phyloP scores from a whole-genome alignment of 2,329 filamentous ascomycete genomes.

The Westerdykella aurantiaca region DNA sequence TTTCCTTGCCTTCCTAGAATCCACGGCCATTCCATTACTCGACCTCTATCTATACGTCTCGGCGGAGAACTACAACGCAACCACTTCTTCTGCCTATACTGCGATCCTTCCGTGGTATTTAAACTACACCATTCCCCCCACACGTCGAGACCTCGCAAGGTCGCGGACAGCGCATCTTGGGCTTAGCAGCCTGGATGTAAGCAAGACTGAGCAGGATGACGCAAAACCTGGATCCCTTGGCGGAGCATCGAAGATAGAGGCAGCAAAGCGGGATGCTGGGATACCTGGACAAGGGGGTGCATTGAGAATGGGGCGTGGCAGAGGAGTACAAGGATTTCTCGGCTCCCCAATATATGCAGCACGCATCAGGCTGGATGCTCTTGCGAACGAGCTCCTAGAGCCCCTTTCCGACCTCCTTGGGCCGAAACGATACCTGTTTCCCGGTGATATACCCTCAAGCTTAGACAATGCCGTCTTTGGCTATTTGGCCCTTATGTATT shows the following conservation, averaged over 20 bases:
- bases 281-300: slow-evolving; percentile 29
- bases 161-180: slow-evolving; percentile 54
- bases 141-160: slow-evolving; percentile 64
- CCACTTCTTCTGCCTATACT: slow-evolving; percentile 76
- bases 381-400: slow-evolving; percentile 63
- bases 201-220: slow-evolving; percentile 35
- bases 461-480: slow-evolving; percentile 77
- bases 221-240: slow-evolving; percentile 25
- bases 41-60: slow-evolving; percentile 88
- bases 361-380: slow-evolving; percentile 68
- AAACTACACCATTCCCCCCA: slow-evolving; percentile 77
- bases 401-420: slow-evolving; percentile 61
- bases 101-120: slow-evolving; percentile 76
- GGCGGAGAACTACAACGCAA: slow-evolving; percentile 73
- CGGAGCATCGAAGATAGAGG: slow-evolving; percentile 32
- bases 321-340: slow-evolving; percentile 57
- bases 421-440: slow-evolving; percentile 52
- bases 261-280: slow-evolving; percentile 33
- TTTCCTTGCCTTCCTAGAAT: slow-evolving; percentile 62
- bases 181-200: slow-evolving; percentile 43
- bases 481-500: slow-evolving; percentile 69
- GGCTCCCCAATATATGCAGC: slow-evolving; percentile 63
- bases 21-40: slow-evolving; percentile 69
- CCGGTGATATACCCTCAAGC: slow-evolving; percentile 49
- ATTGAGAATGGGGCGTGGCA: slow-evolving; percentile 51